Evolutionary conservation across 192 early-diverging fungal genomes (phyloP), one percentile per base, ranked within the genome.

Genomic region (Umbelopsis ramanniana): DNA sequence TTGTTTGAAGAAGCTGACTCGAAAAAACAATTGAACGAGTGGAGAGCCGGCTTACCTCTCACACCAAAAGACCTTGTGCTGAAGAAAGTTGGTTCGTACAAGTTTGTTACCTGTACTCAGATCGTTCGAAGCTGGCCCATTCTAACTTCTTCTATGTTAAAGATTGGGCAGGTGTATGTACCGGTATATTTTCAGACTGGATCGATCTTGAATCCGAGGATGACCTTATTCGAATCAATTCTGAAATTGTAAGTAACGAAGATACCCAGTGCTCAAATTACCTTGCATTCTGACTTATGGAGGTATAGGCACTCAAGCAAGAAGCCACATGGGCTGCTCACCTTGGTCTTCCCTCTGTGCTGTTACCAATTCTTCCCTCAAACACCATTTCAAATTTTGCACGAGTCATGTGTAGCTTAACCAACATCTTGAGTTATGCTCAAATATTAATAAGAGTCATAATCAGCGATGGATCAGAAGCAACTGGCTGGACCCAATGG

Each of bases 271-370:
- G 3, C 21, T 29, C 24, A 6, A 46, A 17, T 35, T 24, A 19
- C 37, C 12, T 15, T 45, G n/a, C 7, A 38, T 76, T 37, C 35
- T 24, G 22, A 40, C 19, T 55, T 71, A 26, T 67, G 55, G 15
- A 26, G 19, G n/a, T 66, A 26, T 57, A 81, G 75, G 88, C 85
- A 17, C 71, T 89, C 45, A 83, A 83, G 35, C 86, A 89, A 70
- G 85, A 94, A 79, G 70, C 88, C 19, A 80, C 88, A 11, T 95
- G 90, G 91, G 88, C 85, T 0, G 70, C 85, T 10, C 92, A 95
- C 78, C 68, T 95, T 24, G 90, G 91, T 1, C 48, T 94, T 9
- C 69, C 81, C 6, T 80, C 86, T 6, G 74, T 94, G 23, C 60
- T 93, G 29, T 75, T 91, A 7, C 84, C 85, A 10, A 73, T 81